Base-by-base conservation (phyloP, 169 alveolate species). In the Eimeria falciformis region DNA sequence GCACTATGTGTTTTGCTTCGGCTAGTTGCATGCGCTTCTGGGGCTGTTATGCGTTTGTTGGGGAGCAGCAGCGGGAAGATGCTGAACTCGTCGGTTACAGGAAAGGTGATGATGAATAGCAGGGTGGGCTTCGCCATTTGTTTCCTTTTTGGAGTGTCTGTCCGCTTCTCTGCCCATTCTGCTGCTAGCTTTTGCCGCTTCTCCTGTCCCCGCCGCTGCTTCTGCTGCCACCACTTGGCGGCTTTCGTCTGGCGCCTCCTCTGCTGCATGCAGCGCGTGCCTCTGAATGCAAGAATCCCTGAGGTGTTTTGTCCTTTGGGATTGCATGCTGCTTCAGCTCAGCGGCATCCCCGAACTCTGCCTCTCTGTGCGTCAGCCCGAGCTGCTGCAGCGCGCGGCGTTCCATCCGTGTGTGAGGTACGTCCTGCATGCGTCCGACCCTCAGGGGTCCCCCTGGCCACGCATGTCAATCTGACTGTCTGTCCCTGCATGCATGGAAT, bases 281-380 rank as follows among this genome's bases (percentile, higher is more conserved):
- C n/a, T n/a, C n/a, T n/a, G n/a, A n/a, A n/a, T n/a, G n/a, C n/a
- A n/a, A n/a, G n/a, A n/a, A n/a, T n/a, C n/a, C n/a, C n/a, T n/a
- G n/a, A n/a, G n/a, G n/a, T n/a, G n/a, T n/a, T n/a, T n/a, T n/a
- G n/a, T n/a, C 27, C 21, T n/a, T n/a, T n/a, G n/a, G n/a, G n/a
- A n/a, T n/a, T n/a, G n/a, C n/a, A n/a, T 29, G 55, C 29, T 46
- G 46, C 29, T 50, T 6, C 88, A 78, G 88, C 78, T 82, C 33
- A 82, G 90, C 78, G 78, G 90, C 40, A 7, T 82, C 37, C 90
- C 90, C 17, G 90, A 82, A 43, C 78, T 82, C 12, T 58, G 90
- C 25, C 62, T 82, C 27, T 40, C 79, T 6, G 23, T 33, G 56
- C 27, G 90, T 40, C 25, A 29, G 29, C 78, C 90, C 23, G 65